phyloP scores from a whole-genome alignment of 352 stramenopile genomes.

The Blastocystis sp. region DNA sequence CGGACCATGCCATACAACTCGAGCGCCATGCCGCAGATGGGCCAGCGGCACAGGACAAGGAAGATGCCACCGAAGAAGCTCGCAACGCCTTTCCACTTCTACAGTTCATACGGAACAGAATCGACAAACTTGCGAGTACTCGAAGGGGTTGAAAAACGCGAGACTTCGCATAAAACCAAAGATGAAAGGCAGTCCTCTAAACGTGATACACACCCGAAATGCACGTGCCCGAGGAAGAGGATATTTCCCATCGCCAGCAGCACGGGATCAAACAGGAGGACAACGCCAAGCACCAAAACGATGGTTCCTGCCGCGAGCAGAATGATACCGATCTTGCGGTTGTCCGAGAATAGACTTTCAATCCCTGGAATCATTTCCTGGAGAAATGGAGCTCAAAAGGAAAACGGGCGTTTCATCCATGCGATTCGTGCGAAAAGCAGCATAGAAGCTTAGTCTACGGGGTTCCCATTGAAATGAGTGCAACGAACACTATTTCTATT shows the following conservation, averaged over 20 bases:
- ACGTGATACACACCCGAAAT: no score
- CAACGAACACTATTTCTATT: not conserved
- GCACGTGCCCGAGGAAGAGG: slow-evolving; percentile 39
- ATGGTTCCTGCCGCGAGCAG: slow-evolving; percentile 41
- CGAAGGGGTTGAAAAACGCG: slow-evolving; percentile 68
- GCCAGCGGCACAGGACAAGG: slow-evolving; percentile 32
- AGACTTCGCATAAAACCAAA: slow-evolving; percentile 73
- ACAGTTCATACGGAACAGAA: not conserved
- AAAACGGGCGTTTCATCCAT: not conserved
- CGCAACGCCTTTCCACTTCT: slow-evolving; percentile 64
- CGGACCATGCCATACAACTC: slow-evolving; percentile 51
- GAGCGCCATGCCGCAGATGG: slow-evolving; percentile 58
- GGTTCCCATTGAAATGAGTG: not conserved
- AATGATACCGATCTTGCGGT: slow-evolving; percentile 69
- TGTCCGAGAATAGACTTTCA: slow-evolving; percentile 59
- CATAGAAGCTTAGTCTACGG: not conserved
- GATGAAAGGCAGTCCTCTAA: slow-evolving; percentile 70
- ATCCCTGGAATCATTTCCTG: slow-evolving; percentile 32
- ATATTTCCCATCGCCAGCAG: slow-evolving; percentile 73
- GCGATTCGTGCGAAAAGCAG: not conserved
- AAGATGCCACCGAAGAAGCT: slow-evolving; percentile 54
- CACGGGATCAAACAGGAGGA: slow-evolving; percentile 64
- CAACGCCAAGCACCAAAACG: slow-evolving; percentile 35
- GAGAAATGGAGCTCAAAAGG: not conserved
- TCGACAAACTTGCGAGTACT: not conserved